These are phyloP conservation scores for Solanum dulcamara DNA, from an alignment of 257 asterid genomes.

Conservation along the genomic window DNA sequence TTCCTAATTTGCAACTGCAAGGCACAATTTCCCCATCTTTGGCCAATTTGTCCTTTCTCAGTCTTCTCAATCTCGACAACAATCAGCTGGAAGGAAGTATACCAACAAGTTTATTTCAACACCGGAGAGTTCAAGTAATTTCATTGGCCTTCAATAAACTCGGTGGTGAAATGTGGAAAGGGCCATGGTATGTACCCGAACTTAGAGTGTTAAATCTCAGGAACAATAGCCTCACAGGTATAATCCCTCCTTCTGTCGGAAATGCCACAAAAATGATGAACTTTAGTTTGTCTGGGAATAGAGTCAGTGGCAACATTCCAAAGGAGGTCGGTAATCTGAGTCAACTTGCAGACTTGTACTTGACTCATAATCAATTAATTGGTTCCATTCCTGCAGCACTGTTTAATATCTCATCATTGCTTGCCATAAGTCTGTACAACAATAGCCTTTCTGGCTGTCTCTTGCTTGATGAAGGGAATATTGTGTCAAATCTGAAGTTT, in stretches of 20 bases:
- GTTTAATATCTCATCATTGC: background rate
- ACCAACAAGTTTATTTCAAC: background rate
- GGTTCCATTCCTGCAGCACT: background rate
- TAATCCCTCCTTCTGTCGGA: background rate
- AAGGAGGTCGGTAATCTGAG: background rate
- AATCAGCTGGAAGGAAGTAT: background rate
- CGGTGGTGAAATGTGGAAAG: background rate
- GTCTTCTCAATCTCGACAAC: background rate
- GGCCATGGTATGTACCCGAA: background rate
- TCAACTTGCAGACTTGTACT: background rate
- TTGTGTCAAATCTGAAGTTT: background rate
- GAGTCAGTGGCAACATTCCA: background rate
- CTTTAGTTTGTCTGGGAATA: background rate
- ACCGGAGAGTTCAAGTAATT: background rate
- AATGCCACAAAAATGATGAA: background rate
- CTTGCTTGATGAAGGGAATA: background rate
- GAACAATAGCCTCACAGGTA: too few relatives aligned
- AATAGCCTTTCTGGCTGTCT: background rate
- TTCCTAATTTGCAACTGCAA: too few relatives aligned
- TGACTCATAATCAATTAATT: background rate
- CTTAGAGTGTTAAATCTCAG: background rate
- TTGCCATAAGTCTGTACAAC: fast-evolving
- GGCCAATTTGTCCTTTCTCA: too few relatives aligned
- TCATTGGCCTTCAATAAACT: background rate
- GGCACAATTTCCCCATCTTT: too few relatives aligned